Percentiles rank a stretch among this genome's conserved stretches.
These are phyloP conservation scores for Dysphania ambrosioides DNA, from an alignment of 148 eudicot genomes.

Conservation along the genomic window DNA sequence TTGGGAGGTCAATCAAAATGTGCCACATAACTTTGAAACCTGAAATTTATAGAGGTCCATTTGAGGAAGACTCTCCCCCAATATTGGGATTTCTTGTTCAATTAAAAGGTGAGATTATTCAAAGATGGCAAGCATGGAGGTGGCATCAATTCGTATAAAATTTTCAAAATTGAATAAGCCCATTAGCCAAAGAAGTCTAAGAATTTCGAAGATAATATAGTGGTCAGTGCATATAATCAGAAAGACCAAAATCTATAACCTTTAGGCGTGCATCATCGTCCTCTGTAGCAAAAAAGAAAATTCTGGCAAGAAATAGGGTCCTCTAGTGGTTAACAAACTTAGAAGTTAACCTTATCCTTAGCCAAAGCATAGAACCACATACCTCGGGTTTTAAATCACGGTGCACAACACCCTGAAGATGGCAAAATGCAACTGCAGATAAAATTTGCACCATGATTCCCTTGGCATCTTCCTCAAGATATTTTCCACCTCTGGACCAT, in stretches of 20 bases:
- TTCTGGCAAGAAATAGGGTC: constrained; percentile 55
- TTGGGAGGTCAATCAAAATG: neutral
- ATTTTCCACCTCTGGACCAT: constrained; percentile 80
- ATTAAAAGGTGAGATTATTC: neutral
- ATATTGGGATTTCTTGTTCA: too few species aligned
- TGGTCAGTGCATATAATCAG: constrained; percentile 40
- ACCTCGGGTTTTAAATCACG: constrained; percentile 99
- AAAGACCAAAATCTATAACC: constrained; percentile 93
- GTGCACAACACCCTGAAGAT: constrained; percentile 97
- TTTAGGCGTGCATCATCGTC: constrained; percentile 81
- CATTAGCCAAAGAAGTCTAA: neutral
- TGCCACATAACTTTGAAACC: too few species aligned
- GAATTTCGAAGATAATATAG: too few species aligned
- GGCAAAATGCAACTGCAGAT: constrained; percentile 81
- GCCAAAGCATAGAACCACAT: neutral
- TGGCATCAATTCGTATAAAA: too few species aligned
- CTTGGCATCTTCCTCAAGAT: constrained; percentile 83
- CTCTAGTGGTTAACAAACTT: constrained; percentile 11
- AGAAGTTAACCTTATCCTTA: neutral
- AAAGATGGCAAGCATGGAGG: neutral
- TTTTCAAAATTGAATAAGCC: too few species aligned
- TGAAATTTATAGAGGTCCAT: neutral
- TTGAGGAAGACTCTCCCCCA: neutral
- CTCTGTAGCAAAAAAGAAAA: constrained; percentile 74
- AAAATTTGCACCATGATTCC: constrained; percentile 68